Percentiles rank a stretch among this genome's conserved stretches.
These are phyloP conservation scores for Glarea lozoyensis DNA, from an alignment of 495 filamentous ascomycete species.

Conservation along the genomic window DNA sequence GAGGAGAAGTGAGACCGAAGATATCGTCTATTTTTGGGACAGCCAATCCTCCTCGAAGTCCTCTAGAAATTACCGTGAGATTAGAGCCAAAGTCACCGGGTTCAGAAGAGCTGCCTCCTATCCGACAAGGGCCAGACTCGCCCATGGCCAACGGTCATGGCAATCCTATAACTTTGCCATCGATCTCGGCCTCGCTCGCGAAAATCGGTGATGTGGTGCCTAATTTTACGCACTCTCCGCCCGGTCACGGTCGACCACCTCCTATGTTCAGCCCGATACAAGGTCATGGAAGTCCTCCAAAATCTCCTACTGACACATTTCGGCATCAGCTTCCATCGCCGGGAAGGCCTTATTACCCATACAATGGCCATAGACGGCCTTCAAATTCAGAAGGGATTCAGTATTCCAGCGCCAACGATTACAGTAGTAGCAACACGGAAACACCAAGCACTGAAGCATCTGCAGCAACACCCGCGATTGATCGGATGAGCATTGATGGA, in stretches of 20 bases:
- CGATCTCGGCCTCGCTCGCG: conserved; percentile 31
- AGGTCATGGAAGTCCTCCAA: conserved; percentile 29
- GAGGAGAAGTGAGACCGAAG: conserved; percentile 18
- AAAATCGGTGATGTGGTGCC: conserved; percentile 21
- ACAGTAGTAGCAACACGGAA: conserved; percentile 19
- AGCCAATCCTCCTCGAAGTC: neutral
- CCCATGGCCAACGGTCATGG: conserved; percentile 29
- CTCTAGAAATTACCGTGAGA: conserved; percentile 6
- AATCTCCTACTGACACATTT: conserved; percentile 28
- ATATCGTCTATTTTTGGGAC: conserved; percentile 14
- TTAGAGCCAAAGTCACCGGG: conserved; percentile 8
- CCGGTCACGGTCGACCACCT: conserved; percentile 13
- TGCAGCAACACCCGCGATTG: conserved; percentile 22
- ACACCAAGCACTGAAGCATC: conserved; percentile 23
- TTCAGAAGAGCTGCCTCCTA: conserved; percentile 36
- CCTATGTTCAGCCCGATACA: conserved; percentile 11
- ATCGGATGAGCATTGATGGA: conserved; percentile 43
- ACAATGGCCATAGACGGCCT: conserved; percentile 9
- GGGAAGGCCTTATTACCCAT: conserved; percentile 9
- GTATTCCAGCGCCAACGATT: conserved; percentile 16
- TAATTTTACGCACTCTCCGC: conserved; percentile 25
- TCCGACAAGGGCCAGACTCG: conserved; percentile 35
- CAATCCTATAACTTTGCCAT: conserved; percentile 26
- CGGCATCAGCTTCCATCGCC: conserved; percentile 18
- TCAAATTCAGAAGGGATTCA: conserved; percentile 13